Base-by-base conservation (phyloP, 306 rosid species). In the Begonia masoniana region DNA sequence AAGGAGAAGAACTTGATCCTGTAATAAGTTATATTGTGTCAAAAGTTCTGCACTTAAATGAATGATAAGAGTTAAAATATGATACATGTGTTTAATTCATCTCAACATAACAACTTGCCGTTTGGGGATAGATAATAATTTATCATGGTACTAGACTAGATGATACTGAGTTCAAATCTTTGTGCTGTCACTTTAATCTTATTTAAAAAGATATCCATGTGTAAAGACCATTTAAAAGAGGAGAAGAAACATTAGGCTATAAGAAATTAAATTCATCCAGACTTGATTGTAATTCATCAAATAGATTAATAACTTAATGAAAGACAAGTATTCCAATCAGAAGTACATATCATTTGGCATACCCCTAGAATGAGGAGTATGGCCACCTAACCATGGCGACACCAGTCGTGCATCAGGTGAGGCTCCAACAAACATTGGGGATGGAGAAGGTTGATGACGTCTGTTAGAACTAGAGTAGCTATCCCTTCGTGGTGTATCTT, bases 391-490 rank as follows among this genome's bases (percentile, higher is more conserved):
- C 97, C 95, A 91, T 13, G 97, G 97, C 42, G 97, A 91, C 51
- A 81, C 97, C 55, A 91, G 73, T 55, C 96, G 83, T 21, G 86
- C 96, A 79, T 85, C 97, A 10, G 97, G 97, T 57, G 97, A 91
- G 70, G 96, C 81, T 42, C 96, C 97, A 69, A 85, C 60, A 24
- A 83, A 75, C 96, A 83, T 81, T 14, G 97, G 96, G 60, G 97
- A 86, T 13, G 80, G 92, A 50, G 95, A 85, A 61, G 97, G 95
- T 68, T 81, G 94, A 79, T 81, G 61, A 41, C 64, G 88, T 69
- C 80, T 76, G 52, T 82, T 74, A 54, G 71, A 47, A 68, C 64
- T 70, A 52, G 89, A 71, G 63, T 65, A 66, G 54, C 72, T 61
- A 48, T 91, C 94, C 66, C 82, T 76, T 9, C 86, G 76, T 55